Conservation (phyloP, 2,329 filamentous ascomycete genomes). For the Pezicula rhizophila region DNA sequence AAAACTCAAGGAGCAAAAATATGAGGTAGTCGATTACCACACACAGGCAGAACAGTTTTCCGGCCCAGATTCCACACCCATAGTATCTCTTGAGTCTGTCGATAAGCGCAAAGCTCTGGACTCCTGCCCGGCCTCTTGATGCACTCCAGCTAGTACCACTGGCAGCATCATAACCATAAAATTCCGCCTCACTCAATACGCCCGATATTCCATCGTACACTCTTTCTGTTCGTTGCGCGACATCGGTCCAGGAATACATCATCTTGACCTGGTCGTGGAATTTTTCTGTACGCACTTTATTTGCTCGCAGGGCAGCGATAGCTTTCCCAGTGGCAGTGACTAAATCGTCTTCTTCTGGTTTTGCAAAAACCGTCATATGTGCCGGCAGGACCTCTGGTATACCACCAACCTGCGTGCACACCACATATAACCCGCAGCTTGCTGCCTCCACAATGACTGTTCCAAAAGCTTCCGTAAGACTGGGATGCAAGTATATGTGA, state of each 20-base stretch:
- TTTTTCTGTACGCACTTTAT: slow-evolving; percentile 81
- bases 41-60: slow-evolving; percentile 93
- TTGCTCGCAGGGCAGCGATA: slow-evolving; percentile 78
- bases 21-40: slow-evolving; percentile 91
- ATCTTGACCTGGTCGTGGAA: slow-evolving; percentile 96
- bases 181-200: slow-evolving; percentile 77
- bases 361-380: slow-evolving; percentile 97
- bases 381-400: slow-evolving; percentile 93
- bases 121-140: slow-evolving; percentile 59
- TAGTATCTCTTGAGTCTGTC: slow-evolving; percentile 95
- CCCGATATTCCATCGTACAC: slow-evolving; percentile 93
- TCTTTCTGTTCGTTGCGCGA: slow-evolving; percentile 85
- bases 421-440: slow-evolving; percentile 91
- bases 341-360: slow-evolving; percentile 92
- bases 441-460: slow-evolving; percentile 97
- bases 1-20: slow-evolving; percentile 81
- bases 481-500: slow-evolving; percentile 94
- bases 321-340: slow-evolving; percentile 85
- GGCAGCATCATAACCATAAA: slow-evolving; percentile 74
- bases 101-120: slow-evolving; percentile 86
- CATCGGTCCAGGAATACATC: slow-evolving; percentile 99
- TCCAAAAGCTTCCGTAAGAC: slow-evolving; percentile 91
- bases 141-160: slow-evolving; percentile 59
- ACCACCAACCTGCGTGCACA: slow-evolving; percentile 91
- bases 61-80: slow-evolving; percentile 96